Base-by-base conservation (phyloP, 2,329 filamentous ascomycete genomes). In the Cytospora piceae region DNA sequence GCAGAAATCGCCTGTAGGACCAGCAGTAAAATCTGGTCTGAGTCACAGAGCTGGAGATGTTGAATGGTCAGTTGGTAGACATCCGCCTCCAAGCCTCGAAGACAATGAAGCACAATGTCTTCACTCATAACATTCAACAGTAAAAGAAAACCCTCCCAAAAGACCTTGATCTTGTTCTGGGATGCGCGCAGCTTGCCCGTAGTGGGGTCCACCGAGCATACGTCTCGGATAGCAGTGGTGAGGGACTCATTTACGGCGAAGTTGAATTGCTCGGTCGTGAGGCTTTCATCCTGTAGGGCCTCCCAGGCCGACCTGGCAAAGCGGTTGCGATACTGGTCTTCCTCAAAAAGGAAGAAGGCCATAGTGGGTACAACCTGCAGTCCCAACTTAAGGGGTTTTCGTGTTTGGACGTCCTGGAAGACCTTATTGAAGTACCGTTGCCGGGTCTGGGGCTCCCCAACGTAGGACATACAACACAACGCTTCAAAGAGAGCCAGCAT, bases 401-500 rank as follows among this genome's bases (percentile, higher is more conserved):
- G 94, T 17, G 87, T 87, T 76, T 94, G 92, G 2, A 96, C 87
- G 27, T 93, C 84, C 70, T 87, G 83, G 75, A 98, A 97, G 14
- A 96, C 92, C 70, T 85, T 87, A 74, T 97, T 91, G 74, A 98
- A 97, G 69, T 88, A 74, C 11, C 63, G 63, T 0, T 74, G 71
- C 3, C 83, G 80, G 69, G 82, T 82, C 4, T 82, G 81, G 1
- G 83, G 79, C n/a, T 80, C 71, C 54, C 78, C 83, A 67, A 97
- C 82, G 74, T 96, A 93, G 0, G 90, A 84, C 70, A 93, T 87
- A 75, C 91, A 96, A 75, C 93, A 96, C 60, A 98, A 80, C 0
- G 91, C 90, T 75, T 98, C 94, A 72, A 96, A 97, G 34, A 98
- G 86, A 14, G 92, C 90, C 66, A 95, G 85, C 59, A 96, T 85